Evolutionary conservation across 805 yeast genomes (phyloP), one percentile per base, ranked within the genome.

Genomic region (Torulaspora microellipsoides): DNA sequence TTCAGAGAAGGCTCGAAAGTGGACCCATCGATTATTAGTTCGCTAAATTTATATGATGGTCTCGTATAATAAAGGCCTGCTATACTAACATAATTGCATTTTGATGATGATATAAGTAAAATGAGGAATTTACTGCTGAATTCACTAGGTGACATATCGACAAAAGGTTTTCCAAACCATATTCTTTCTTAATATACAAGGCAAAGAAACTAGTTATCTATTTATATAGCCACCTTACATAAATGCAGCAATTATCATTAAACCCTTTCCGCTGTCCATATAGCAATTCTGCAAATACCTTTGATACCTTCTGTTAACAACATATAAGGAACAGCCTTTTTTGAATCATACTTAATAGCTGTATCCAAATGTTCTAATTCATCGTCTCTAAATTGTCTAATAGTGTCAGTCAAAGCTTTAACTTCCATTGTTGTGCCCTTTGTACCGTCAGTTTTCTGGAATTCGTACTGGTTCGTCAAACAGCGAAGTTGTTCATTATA

Each of bases 301-400:
- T 90, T 91, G 52, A 93, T 89, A 5, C 82, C 78, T 62, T 91
- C 98, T 0, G 97, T 91, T 37, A 93, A 71, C 28, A 91, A 62
- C 75, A 85, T 76, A 66, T 93, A 93, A 1, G 98, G 98, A 38
- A 87, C 85, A 2, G 99, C 99, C 55, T 81, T 79, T 52, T 89
- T 86, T 0, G 98, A 90, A 62, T 91, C 98, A 58, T 93, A 75
- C 53, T 85, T 84, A 15, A 93, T 78, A 0, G 99, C 99, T 0
- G 96, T 91, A 54, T 93, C 88, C 53, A 93, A 73, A 69, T 93
- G 99, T 66, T 91, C 98, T 47, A 91, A 72, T 65, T 91, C 99
- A 40, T 91, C 95, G 60, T 91, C 98, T 60, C 99, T 75, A 62
- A 91, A 93, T 40, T 76, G 71, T 45, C 80, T 80, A 42, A 93